Evolutionary conservation across 495 filamentous ascomycete genomes (phyloP), one percentile per base, ranked within the genome.

Genomic region (Neurospora sp.): DNA sequence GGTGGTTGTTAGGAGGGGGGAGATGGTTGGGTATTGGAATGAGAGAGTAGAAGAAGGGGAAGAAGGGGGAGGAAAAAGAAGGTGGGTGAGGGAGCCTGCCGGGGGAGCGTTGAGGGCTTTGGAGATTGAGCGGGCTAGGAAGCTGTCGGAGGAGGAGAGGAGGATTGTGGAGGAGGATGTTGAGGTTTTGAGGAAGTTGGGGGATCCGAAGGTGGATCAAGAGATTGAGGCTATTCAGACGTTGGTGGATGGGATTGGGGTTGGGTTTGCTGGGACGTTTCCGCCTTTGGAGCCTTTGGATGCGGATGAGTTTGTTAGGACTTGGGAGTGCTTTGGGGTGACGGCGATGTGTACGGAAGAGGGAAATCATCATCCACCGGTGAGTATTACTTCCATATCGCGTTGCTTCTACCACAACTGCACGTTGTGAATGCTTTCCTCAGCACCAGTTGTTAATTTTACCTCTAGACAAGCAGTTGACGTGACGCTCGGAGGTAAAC

Each of bases 141-240:
- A 31, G 9, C 44, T 83, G 71, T 76, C 80, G 5, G 16, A 3
- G 9, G 74, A 71, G 4, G 82, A 84, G 72, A 71, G 12, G 69
- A 54, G 40, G 70, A 70, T 38, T 8, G 77, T 77, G 0, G 54
- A 75, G 72, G 39, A 35, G 40, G 79, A 79, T 75, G 39, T 82
- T 1, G 71, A 74, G 14, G 73, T 74, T 72, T 66, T 83, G 38
- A 74, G 73, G 62, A 66, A 44, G 44, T 49, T 80, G 71, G 40
- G 72, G 27, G 73, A 80, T 37, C 62, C 72, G 0, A 76, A 78
- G 46, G 77, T 83, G 11, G 76, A 80, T 27, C 54, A 0, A 35
- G 72, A 81, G 73, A 4, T 83, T 12, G 60, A 66, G 38, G 79
- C 79, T 20, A 80, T 83, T 20, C 76, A 80, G 73, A 71, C n/a